These are phyloP conservation scores for Corinectria fuckeliana DNA, from an alignment of 2,329 filamentous ascomycete species.

Conservation along the genomic window DNA sequence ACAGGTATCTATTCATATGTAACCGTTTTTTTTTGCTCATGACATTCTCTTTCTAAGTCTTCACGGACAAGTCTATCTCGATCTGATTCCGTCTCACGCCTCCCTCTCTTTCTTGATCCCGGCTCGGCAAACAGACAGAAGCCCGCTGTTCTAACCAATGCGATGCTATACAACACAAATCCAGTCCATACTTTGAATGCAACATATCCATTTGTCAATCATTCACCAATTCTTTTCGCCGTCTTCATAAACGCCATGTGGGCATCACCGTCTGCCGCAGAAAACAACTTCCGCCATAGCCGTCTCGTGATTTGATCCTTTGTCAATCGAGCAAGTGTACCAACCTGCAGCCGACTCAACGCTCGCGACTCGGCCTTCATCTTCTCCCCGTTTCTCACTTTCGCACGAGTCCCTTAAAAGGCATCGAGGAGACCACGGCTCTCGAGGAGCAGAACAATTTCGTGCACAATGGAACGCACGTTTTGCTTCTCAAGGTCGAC, in stretches of 20 bases:
- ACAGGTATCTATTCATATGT: no score
- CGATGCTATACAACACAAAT: not conserved
- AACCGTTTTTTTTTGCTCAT: not conserved
- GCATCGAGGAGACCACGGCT: slow-evolving; percentile 85
- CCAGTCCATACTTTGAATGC: not conserved
- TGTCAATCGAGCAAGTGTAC: not conserved
- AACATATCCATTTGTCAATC: not conserved
- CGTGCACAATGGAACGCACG: slow-evolving; percentile 92
- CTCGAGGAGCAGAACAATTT: slow-evolving; percentile 94
- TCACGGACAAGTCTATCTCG: not conserved
- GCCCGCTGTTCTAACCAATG: not conserved
- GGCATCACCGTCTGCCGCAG: not conserved
- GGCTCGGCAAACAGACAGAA: not conserved
- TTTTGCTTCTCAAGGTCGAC: slow-evolving; percentile 87
- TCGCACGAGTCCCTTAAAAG: slow-evolving; percentile 46
- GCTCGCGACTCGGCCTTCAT: not conserved
- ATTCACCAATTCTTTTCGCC: not conserved
- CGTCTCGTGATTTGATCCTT: not conserved
- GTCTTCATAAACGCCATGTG: slow-evolving; percentile 14
- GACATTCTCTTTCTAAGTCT: not conserved
- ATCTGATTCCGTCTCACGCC: slow-evolving; percentile 5
- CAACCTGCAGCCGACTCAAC: not conserved
- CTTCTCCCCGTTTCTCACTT: slow-evolving; percentile 10
- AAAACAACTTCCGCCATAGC: not conserved
- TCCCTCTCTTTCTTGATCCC: not conserved